phyloP scores from a whole-genome alignment of 2,329 filamentous ascomycete species.

The Kalmusia sp. region DNA sequence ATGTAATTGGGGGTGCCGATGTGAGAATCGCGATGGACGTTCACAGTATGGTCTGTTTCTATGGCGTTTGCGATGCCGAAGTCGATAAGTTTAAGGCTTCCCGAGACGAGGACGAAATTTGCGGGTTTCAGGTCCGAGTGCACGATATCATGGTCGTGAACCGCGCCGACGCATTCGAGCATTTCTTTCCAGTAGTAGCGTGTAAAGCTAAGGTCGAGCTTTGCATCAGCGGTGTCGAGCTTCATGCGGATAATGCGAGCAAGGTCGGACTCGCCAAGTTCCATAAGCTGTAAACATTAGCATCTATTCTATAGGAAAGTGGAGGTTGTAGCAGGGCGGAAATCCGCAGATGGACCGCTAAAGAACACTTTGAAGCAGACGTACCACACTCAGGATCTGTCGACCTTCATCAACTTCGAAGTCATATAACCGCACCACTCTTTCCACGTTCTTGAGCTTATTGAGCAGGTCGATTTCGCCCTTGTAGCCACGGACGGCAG shows the following conservation, averaged over 20 bases:
- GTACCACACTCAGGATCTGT: conserved; percentile 82
- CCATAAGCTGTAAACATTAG: conserved; percentile 74
- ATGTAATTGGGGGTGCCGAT: conserved; percentile 98
- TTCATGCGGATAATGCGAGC: conserved; percentile 80
- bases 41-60: conserved; percentile 92
- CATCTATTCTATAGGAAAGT: background rate
- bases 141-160: conserved; percentile 90
- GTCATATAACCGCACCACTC: conserved; percentile 89
- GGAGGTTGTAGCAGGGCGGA: no score
- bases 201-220: conserved; percentile 87
- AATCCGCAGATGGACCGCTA: no score
- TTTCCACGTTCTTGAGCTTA: conserved; percentile 81
- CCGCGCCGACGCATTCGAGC: conserved; percentile 90
- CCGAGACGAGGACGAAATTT: conserved; percentile 93
- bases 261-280: conserved; percentile 93
- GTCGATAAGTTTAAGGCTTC: conserved; percentile 92
- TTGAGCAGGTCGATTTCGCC: conserved; percentile 92
- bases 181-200: conserved; percentile 99
- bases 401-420: conserved; percentile 95
- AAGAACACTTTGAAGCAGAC: conserved; percentile 46
- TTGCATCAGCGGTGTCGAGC: conserved; percentile 65
- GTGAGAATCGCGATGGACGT: conserved; percentile 94
- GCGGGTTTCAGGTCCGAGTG: conserved; percentile 97
- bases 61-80: conserved; percentile 99
- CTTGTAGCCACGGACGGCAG: conserved; percentile 84